Evolutionary conservation across 2,329 filamentous ascomycete genomes (phyloP).

Genomic region (Diplodia scrobiculata): DNA sequence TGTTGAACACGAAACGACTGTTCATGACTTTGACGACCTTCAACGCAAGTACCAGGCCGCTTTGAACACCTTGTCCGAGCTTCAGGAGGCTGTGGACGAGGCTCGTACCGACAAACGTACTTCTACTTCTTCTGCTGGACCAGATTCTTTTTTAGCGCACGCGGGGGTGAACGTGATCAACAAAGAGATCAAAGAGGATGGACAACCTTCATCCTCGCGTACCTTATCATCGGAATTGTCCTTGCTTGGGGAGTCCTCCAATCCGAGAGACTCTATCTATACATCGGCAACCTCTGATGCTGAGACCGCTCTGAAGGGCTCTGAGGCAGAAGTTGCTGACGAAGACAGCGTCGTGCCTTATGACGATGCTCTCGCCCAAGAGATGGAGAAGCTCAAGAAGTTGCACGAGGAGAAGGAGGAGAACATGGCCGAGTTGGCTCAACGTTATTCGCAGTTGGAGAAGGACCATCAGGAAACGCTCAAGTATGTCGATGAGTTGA

Average conservation of each 20-base stretch:
- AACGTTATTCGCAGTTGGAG: slow-evolving; percentile 82
- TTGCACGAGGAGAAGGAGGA: slow-evolving; percentile 76
- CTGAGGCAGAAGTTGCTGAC: slow-evolving; percentile 34
- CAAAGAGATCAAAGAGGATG: slow-evolving; percentile 59
- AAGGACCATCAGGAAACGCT: slow-evolving; percentile 78
- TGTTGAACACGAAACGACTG: slow-evolving; percentile 82
- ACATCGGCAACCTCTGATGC: slow-evolving; percentile 60
- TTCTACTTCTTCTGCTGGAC: slow-evolving; percentile 59
- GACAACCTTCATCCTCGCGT: slow-evolving; percentile 75
- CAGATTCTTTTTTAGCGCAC: slow-evolving; percentile 83
- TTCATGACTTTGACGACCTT: slow-evolving; percentile 78
- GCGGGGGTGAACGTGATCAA: slow-evolving; percentile 68
- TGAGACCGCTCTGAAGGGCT: slow-evolving; percentile 47
- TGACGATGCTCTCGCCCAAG: slow-evolving; percentile 53
- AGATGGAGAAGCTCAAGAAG: slow-evolving; percentile 70
- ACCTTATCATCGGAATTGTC: slow-evolving; percentile 94
- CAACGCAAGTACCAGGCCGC: slow-evolving; percentile 90
- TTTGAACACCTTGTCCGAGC: slow-evolving; percentile 74
- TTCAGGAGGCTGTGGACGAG: slow-evolving; percentile 85
- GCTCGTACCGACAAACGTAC: slow-evolving; percentile 49
- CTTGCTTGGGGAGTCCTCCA: slow-evolving; percentile 72
- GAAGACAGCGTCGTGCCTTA: slow-evolving; percentile 31
- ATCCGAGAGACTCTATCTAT: slow-evolving; percentile 46
- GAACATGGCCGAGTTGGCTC: slow-evolving; percentile 69
- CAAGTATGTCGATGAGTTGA: slow-evolving; percentile 86